phyloP scores from a whole-genome alignment of 108 stramenopile species.

The Hondaea fermentalgiana region DNA sequence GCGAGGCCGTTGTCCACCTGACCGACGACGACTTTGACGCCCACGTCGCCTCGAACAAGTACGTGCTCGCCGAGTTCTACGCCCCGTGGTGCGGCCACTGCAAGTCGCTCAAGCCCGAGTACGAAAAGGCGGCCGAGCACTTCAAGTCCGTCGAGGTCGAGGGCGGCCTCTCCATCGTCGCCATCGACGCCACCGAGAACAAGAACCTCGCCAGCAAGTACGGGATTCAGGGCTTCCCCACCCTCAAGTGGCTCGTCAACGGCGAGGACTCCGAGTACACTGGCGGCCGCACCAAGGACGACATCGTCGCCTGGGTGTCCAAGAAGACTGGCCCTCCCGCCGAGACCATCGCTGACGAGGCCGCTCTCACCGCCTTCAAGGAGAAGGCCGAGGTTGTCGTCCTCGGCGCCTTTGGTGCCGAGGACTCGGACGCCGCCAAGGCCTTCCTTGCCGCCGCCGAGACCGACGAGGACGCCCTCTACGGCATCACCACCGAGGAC shows the following conservation, averaged over 20 bases:
- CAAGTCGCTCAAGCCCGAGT: slow-evolving; percentile 54
- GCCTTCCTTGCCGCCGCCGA: slow-evolving; percentile 39
- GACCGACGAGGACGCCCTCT: slow-evolving; percentile 32
- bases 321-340: slow-evolving; percentile 54
- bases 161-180: slow-evolving; percentile 42
- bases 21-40: slow-evolving; percentile 48
- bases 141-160: slow-evolving; percentile 24
- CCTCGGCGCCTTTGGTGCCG: slow-evolving; percentile 37
- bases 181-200: slow-evolving; percentile 45
- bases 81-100: slow-evolving; percentile 63
- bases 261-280: slow-evolving; percentile 46
- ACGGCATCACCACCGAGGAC: slow-evolving; percentile 25
- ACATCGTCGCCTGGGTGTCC: slow-evolving; percentile 43
- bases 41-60: slow-evolving; percentile 36
- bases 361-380: slow-evolving; percentile 30
- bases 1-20: slow-evolving; percentile 48
- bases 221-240: slow-evolving; percentile 50
- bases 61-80: slow-evolving; percentile 56
- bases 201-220: slow-evolving; percentile 37
- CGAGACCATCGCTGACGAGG: slow-evolving; percentile 26
- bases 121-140: slow-evolving; percentile 45
- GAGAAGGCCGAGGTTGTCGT: slow-evolving; percentile 36
- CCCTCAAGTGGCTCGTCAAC: slow-evolving; percentile 50
- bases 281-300: slow-evolving; percentile 45
- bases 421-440: slow-evolving; percentile 38